These are phyloP conservation scores for Colletotrichum sp. DNA, from an alignment of 2,329 filamentous ascomycete species.

Conservation along the genomic window DNA sequence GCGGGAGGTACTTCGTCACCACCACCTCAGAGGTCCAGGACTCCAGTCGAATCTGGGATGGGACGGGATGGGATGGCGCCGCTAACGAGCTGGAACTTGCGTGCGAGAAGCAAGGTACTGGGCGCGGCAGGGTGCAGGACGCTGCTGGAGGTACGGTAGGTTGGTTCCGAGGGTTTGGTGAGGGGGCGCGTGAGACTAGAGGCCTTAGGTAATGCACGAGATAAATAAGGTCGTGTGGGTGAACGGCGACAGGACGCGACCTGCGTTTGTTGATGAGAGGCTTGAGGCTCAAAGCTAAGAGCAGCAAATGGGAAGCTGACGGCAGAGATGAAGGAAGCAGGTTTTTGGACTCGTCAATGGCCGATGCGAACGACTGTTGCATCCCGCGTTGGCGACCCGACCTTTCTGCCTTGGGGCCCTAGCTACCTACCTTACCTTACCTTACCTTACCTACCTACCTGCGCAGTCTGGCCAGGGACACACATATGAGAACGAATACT, in stretches of 20 bases:
- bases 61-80: not conserved
- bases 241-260: not conserved
- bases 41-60: not conserved
- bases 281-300: not conserved
- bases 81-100: not conserved
- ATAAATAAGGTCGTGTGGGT: not conserved
- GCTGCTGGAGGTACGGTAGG: not conserved
- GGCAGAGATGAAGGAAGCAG: not conserved
- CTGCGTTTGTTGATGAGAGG: not conserved
- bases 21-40: not conserved
- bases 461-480: not conserved
- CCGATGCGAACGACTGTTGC: not conserved
- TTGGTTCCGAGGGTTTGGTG: not conserved
- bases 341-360: not conserved
- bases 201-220: not conserved
- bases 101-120: not conserved
- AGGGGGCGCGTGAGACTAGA: not conserved
- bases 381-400: not conserved
- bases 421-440: not conserved
- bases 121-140: not conserved
- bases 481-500: not conserved
- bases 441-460: not conserved
- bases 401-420: not conserved
- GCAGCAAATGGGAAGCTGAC: not conserved
- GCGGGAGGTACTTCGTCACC: conserved; percentile 1